A percentile compares a stretch with the other conserved stretches of the same genome.
These are phyloP conservation scores for Hanseniaspora lachancei DNA, from an alignment of 805 yeast genomes.

Conservation along the genomic window DNA sequence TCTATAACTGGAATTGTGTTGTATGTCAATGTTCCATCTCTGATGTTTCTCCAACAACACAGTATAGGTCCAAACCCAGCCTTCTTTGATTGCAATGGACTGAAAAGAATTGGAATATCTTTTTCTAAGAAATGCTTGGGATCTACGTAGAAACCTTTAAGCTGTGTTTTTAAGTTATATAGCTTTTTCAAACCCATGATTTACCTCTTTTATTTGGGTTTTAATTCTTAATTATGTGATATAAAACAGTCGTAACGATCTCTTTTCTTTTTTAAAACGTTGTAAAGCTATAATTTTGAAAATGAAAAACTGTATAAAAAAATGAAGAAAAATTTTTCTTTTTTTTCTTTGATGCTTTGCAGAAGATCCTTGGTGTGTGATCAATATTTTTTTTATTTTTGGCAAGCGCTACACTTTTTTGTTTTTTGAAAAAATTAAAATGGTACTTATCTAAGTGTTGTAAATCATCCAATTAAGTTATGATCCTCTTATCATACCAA, in stretches of 20 bases:
- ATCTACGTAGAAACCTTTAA: slow-evolving; percentile 13
- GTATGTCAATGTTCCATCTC: slow-evolving; percentile 79
- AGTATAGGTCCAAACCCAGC: slow-evolving; percentile 73
- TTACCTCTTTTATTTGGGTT: not conserved
- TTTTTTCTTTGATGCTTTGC: not conserved
- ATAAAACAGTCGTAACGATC: too few relatives aligned
- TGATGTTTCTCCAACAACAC: slow-evolving; percentile 68
- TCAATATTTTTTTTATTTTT: not conserved
- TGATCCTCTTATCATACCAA: too few relatives aligned
- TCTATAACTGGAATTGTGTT: slow-evolving; percentile 60
- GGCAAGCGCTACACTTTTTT: too few relatives aligned
- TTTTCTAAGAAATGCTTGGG: slow-evolving; percentile 33
- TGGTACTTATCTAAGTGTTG: too few relatives aligned
- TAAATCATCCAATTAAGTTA: not conserved
- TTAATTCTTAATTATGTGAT: not conserved
- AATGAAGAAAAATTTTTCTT: not conserved
- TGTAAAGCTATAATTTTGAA: not conserved
- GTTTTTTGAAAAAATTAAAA: too few relatives aligned
- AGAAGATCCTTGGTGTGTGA: not conserved
- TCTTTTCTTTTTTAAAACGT: too few relatives aligned
- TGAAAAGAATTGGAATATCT: slow-evolving; percentile 14
- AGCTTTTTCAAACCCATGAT: not conserved
- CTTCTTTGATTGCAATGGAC: slow-evolving; percentile 42
- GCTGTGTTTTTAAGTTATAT: not conserved
- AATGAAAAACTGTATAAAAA: not conserved